phyloP scores from a whole-genome alignment of 78 protist species.

The Emiliania huxleyi region DNA sequence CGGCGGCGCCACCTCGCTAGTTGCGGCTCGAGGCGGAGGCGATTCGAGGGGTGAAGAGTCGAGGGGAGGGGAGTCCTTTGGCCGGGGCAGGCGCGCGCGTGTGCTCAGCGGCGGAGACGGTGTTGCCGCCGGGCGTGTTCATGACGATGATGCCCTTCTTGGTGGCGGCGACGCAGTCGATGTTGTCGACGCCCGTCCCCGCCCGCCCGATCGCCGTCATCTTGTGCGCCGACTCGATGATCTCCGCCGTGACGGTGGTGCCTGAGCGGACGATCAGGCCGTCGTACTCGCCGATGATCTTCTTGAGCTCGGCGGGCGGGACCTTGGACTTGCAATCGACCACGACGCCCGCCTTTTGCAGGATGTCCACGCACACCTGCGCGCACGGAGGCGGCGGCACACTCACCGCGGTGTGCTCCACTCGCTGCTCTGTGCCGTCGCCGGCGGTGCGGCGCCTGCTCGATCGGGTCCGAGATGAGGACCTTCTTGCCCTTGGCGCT shows the following conservation, averaged over 20 bases:
- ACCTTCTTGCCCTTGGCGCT: neutral
- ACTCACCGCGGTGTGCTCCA: no score
- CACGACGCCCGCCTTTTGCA: slow-evolving; percentile 23
- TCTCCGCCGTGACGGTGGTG: slow-evolving; percentile 34
- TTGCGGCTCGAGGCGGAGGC: no score
- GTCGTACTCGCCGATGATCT: slow-evolving; percentile 48
- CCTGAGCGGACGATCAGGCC: slow-evolving; percentile 53
- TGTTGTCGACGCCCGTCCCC: slow-evolving; percentile 62
- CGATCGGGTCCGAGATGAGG: slow-evolving; percentile 41
- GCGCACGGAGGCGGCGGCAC: neutral
- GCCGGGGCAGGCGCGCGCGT: no score
- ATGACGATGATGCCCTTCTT: slow-evolving; percentile 37
- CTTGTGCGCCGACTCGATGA: neutral
- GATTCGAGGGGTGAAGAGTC: no score
- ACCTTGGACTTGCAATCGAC: slow-evolving; percentile 31
- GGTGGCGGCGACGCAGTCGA: slow-evolving; percentile 60
- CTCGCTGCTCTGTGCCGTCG: no score
- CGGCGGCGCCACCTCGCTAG: no score
- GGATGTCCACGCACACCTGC: slow-evolving; percentile 25
- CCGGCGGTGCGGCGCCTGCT: neutral
- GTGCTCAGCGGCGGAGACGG: slow-evolving; percentile 56
- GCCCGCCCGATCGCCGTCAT: slow-evolving; percentile 45
- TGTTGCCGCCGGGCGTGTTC: slow-evolving; percentile 59
- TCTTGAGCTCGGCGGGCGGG: slow-evolving; percentile 16
- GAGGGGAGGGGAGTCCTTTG: no score